Conservation (phyloP, 2,329 filamentous ascomycete species). For the Onygenales sp. region DNA sequence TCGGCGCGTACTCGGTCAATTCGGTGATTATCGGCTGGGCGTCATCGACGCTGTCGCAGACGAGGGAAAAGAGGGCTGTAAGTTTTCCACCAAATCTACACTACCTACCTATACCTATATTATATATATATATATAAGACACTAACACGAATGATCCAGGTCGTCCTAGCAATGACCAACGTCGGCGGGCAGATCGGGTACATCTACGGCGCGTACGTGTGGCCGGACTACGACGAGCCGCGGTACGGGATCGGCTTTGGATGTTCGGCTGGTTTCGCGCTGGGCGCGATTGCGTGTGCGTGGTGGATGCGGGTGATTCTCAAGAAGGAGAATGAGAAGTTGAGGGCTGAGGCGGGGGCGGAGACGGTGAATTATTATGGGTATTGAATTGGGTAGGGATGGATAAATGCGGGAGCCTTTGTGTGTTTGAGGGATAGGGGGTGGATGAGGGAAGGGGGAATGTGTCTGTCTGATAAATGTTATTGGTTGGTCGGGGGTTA, state of each 20-base stretch:
- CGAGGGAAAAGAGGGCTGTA: slow-evolving; percentile 35
- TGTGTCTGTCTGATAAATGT: too few species aligned
- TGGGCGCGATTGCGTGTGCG: slow-evolving; percentile 12
- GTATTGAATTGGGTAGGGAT: slow-evolving; percentile 3
- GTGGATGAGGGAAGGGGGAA: too few species aligned
- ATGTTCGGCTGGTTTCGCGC: slow-evolving; percentile 11
- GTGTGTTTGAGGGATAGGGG: background rate
- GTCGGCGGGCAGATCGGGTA: slow-evolving; percentile 29
- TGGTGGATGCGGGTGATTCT: slow-evolving; percentile 14
- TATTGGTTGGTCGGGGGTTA: too few species aligned
- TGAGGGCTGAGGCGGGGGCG: slow-evolving; percentile 1
- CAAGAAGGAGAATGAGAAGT: slow-evolving; percentile 9
- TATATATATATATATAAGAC: background rate
- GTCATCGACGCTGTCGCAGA: slow-evolving; percentile 31
- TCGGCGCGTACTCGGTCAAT: slow-evolving; percentile 27
- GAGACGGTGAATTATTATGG: slow-evolving; percentile 11
- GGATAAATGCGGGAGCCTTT: background rate
- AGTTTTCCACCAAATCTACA: slow-evolving; percentile 4
- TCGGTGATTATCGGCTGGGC: slow-evolving; percentile 36
- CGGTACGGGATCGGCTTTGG: slow-evolving; percentile 12
- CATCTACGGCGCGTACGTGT: slow-evolving; percentile 33
- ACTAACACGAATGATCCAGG: slow-evolving; percentile 2
- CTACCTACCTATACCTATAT: too few species aligned
- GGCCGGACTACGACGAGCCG: slow-evolving; percentile 17
- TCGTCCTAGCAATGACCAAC: slow-evolving; percentile 32